These are phyloP conservation scores for Ceratocystis albifundus DNA, from an alignment of 2,329 filamentous ascomycete genomes.

Conservation along the genomic window DNA sequence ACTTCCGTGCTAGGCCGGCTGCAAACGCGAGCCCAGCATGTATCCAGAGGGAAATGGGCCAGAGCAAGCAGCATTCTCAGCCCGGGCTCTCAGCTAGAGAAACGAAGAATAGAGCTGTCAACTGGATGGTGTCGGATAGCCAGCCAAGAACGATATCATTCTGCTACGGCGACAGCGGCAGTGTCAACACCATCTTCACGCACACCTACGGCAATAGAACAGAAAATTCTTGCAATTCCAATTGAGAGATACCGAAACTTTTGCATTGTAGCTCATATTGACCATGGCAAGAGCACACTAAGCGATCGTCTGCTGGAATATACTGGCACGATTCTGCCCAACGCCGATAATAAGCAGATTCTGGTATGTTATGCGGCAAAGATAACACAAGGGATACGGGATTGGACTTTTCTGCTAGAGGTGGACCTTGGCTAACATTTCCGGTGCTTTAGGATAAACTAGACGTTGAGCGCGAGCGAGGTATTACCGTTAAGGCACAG, in stretches of 20 bases:
- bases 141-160: slow-evolving; percentile 8
- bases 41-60: not conserved
- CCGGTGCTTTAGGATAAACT: slow-evolving; percentile 56
- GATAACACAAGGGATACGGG: not conserved
- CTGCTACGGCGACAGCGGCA: slow-evolving; percentile 16
- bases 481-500: slow-evolving; percentile 97
- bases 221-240: slow-evolving; percentile 60
- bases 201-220: slow-evolving; percentile 32
- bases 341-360: slow-evolving; percentile 79
- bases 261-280: slow-evolving; percentile 96
- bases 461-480: slow-evolving; percentile 88
- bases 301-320: slow-evolving; percentile 85
- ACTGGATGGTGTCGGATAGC: slow-evolving; percentile 15
- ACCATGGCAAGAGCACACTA: slow-evolving; percentile 96
- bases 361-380: slow-evolving; percentile 36
- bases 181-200: slow-evolving; percentile 20
- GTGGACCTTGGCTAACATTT: not conserved
- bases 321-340: slow-evolving; percentile 81
- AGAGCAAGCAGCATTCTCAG: not conserved
- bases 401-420: not conserved
- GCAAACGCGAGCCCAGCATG: slow-evolving; percentile 7
- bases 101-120: not conserved
- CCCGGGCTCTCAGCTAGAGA: not conserved
- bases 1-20: slow-evolving; percentile 21
- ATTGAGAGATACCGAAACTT: slow-evolving; percentile 83